Percentiles rank a stretch among this genome's conserved stretches.
These are phyloP conservation scores for Nakazawaea holstii DNA, from an alignment of 805 yeast species.

Conservation along the genomic window DNA sequence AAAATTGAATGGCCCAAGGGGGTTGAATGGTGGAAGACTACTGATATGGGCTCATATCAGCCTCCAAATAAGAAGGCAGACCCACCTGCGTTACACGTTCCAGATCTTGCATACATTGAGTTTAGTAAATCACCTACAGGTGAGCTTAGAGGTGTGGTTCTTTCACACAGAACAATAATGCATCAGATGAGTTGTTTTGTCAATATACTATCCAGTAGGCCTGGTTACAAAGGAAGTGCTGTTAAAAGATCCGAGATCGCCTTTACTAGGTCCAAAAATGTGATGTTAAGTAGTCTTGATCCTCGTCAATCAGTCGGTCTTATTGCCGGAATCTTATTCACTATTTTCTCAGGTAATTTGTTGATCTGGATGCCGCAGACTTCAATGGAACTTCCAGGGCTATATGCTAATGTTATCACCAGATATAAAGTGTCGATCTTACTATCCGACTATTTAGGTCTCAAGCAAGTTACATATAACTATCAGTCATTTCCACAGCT, in stretches of 20 bases:
- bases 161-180: conserved; percentile 81
- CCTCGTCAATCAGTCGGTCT: conserved; percentile 80
- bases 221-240: conserved; percentile 31
- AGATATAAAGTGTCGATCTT: conserved; percentile 65
- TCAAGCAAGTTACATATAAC: conserved; percentile 87
- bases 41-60: conserved; percentile 75
- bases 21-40: conserved; percentile 73
- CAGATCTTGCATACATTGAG: conserved; percentile 90
- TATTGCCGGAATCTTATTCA: conserved; percentile 72
- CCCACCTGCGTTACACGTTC: conserved; percentile 62
- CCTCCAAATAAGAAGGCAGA: conserved; percentile 50
- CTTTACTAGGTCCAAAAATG: conserved; percentile 41
- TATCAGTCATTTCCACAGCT: conserved; percentile 86
- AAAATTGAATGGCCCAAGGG: conserved; percentile 69
- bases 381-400: conserved; percentile 74
- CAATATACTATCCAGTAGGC: conserved; percentile 60
- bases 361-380: conserved; percentile 67
- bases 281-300: conserved; percentile 60
- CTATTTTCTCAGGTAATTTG: conserved; percentile 80
- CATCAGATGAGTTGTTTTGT: conserved; percentile 82
- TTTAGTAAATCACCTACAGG: conserved; percentile 88
- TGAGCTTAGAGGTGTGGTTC: conserved; percentile 86
- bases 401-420: conserved; percentile 77
- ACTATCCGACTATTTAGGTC: conserved; percentile 79
- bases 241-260: conserved; percentile 51